These are phyloP conservation scores for Lentinula detonsa DNA, from an alignment of 768 basidiomycete species.

Conservation along the genomic window DNA sequence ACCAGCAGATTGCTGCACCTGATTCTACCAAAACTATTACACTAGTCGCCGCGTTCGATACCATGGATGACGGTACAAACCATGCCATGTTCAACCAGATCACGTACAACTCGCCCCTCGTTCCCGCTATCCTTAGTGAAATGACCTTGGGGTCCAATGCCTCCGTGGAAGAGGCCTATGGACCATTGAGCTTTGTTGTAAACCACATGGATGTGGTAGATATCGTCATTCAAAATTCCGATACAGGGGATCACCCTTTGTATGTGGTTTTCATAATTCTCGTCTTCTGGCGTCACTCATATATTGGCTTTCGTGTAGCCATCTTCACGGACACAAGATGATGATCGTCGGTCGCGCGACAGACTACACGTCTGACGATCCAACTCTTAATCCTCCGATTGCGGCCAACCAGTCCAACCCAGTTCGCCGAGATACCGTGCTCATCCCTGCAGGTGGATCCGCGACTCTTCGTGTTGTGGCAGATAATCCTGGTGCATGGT, in stretches of 20 bases:
- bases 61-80: constrained; percentile 83
- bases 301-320: constrained; percentile 40
- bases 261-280: constrained; percentile 28
- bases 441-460: constrained; percentile 60
- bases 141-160: constrained; percentile 75
- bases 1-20: constrained; percentile 43
- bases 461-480: constrained; percentile 75
- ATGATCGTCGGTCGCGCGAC: constrained; percentile 70
- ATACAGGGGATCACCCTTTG: constrained; percentile 82
- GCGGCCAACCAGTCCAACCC: constrained; percentile 80
- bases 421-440: constrained; percentile 85
- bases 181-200: constrained; percentile 70
- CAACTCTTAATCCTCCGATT: constrained; percentile 73
- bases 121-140: constrained; percentile 72
- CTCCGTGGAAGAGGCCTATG: constrained; percentile 65
- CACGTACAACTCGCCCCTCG: constrained; percentile 62
- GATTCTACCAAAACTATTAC: constrained; percentile 52
- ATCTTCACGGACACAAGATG: constrained; percentile 86
- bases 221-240: constrained; percentile 67
- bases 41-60: constrained; percentile 74
- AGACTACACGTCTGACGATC: constrained; percentile 71
- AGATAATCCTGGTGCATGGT: constrained; percentile 91
- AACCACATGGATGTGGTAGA: constrained; percentile 73
- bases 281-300: not conserved
- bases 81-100: constrained; percentile 70